Evolutionary conservation across 2,329 filamentous ascomycete species (phyloP), one percentile per base, ranked within the genome.

Genomic region (Trichoderma harzianum): DNA sequence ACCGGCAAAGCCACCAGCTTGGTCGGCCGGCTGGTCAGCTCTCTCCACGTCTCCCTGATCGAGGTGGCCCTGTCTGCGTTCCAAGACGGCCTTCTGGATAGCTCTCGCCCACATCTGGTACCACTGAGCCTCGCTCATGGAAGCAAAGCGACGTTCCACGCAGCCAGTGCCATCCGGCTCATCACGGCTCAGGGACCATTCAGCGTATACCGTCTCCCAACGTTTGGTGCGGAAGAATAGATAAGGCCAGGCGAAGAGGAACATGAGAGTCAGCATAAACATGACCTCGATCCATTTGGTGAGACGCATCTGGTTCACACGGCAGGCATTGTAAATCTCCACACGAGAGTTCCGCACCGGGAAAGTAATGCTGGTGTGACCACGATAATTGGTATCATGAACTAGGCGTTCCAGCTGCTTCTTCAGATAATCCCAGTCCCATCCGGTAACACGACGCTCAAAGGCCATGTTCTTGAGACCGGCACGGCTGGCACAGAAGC

Each of bases 201-300:
- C 84, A 0, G 87, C 86, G 26, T 84, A 83, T 3, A 89, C 86
- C 3, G 92, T 89, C 74, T 91, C 86, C 82, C 90, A 94, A 63
- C 88, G 85, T 77, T 88, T 89, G 1, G 92, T 94, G 21, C 86
- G 81, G 78, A 93, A 86, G 80, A 88, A 90, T 14, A 94, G 84
- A 71, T 88, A 86, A 0, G 92, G 92, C 92, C 92, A 94, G 3
- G 87, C 83, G 75, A 94, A 84, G 71, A 94, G 77, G 86, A 92
- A 92, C 14, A 92, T 79, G 72, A 93, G 88, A 0, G 89, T 89
- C 7, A 92, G 78, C 77, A 88, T 89, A 81, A 90, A 93, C 11
- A 93, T 58, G 84, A 88, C 88, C 55, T 86, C 83, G 58, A 93
- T 83, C 89, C 90, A 93, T 7, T 78, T 79, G 1, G 85, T 90